Base-by-base conservation (phyloP, 768 basidiomycete species). In the Agaricus blazei region DNA sequence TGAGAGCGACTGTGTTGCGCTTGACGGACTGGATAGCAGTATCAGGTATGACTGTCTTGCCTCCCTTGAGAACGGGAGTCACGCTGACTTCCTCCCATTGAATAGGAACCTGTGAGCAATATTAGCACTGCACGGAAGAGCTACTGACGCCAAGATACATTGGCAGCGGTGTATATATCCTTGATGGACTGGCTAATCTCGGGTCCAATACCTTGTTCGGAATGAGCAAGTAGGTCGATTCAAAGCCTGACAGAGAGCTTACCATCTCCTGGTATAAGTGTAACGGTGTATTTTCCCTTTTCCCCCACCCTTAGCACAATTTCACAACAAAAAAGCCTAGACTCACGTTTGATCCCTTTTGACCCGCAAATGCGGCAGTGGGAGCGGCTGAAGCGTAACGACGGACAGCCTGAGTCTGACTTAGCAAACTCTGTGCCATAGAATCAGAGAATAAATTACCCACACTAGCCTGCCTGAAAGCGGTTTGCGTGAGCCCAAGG, bases 11-110 rank as follows among this genome's bases (percentile, higher is more conserved):
- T 15, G 96, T 98, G 75, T 98, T 98, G 75, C 87, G 91, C 78
- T 88, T 94, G 66, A 99, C 89, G 12, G 90, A 93, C 48, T 79
- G 79, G 59, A 99, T 93, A 34, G 97, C 95, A 56, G 71, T 72
- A 59, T 97, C 93, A 29, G 97, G 97, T 67, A 99, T 98, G 58
- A 92, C 92, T 48, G 94, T 97, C 79, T 98, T 97, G 48, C 97
- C 97, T 57, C 87, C 87, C 71, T 93, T 93, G 56, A 98, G 75
- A 52, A 96, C 82, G 11, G 97, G 97, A 6, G 92, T 88, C 47
- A 99, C 97, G 68, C 88, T 90, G 70, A 98, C 96, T 74, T 98
- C 97, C 71, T 99, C 97, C 97, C 97, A 99, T 73, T 93, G 82
- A 64, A 99, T 97, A 44, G 97, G 97, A 26, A 97, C 96, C 93